Conservation (phyloP, 441 rosid species). For the Pelargonium australe region DNA sequence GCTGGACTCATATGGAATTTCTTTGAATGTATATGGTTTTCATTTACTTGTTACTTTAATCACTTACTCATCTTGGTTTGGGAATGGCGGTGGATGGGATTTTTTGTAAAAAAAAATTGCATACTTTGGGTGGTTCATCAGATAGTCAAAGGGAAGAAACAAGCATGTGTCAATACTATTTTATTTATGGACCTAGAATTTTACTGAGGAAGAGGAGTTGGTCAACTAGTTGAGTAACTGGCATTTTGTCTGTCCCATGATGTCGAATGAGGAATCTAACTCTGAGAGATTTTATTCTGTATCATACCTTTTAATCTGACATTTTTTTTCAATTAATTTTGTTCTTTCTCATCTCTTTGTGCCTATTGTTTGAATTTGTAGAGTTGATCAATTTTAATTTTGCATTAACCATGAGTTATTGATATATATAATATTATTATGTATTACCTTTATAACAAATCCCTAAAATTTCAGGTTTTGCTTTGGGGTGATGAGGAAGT, state of each 20-base stretch:
- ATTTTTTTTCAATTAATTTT: too few species aligned
- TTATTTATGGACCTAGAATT: neutral
- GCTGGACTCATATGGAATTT: neutral
- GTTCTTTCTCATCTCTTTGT: too few species aligned
- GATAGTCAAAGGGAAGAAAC: neutral
- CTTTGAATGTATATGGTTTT: neutral
- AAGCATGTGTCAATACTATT: neutral
- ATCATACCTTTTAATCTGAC: too few species aligned
- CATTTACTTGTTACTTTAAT: neutral
- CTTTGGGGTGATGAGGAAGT: slow-evolving; percentile 56
- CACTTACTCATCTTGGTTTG: neutral
- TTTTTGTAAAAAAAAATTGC: neutral
- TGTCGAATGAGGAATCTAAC: too few species aligned
- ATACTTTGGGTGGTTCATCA: neutral
- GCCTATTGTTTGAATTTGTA: too few species aligned
- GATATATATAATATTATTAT: neutral
- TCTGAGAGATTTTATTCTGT: too few species aligned
- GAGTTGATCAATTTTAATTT: neutral
- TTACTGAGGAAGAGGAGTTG: neutral
- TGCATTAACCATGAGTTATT: neutral
- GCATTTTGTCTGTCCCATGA: neutral
- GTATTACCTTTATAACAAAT: slow-evolving; percentile 11
- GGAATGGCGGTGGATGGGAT: neutral
- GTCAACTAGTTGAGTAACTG: neutral
- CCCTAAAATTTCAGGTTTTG: slow-evolving; percentile 45